Conservation (phyloP, 2,329 filamentous ascomycete species). For the Fusarium coicis region DNA sequence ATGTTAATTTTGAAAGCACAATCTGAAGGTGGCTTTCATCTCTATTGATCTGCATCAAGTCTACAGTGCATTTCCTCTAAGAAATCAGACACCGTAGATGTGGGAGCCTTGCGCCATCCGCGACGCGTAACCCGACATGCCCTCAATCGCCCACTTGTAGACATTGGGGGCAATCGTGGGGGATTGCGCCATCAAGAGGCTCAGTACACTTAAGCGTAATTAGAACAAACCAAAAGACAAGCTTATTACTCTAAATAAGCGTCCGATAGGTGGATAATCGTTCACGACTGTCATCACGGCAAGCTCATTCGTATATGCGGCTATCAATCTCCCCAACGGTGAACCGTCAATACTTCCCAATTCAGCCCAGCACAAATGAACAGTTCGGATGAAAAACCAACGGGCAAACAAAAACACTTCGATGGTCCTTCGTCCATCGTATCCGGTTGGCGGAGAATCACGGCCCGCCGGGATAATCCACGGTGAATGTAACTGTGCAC, state of each 20-base stretch:
- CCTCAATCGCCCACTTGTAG: not conserved
- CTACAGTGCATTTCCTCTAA: too few relatives aligned
- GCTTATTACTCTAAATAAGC: not conserved
- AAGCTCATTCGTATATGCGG: not conserved
- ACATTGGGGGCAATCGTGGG: not conserved
- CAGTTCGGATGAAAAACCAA: not conserved
- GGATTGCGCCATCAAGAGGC: not conserved
- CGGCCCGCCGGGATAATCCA: not conserved
- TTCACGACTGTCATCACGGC: not conserved
- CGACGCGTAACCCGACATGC: not conserved
- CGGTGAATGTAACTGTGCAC: conserved; percentile 6
- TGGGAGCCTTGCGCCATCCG: not conserved
- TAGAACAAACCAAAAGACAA: not conserved
- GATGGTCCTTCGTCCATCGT: not conserved
- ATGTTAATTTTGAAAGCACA: too few relatives aligned
- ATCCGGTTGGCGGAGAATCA: conserved; percentile 22
- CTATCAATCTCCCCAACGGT: not conserved
- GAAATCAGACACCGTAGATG: not conserved
- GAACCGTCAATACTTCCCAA: not conserved
- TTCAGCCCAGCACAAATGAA: not conserved
- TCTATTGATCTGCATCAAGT: too few relatives aligned
- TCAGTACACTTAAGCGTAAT: not conserved
- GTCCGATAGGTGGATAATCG: not conserved
- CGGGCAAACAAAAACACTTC: not conserved
- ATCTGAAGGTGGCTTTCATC: too few relatives aligned